Percentiles rank a stretch among this genome's conserved stretches.
Evolutionary conservation across 257 asterid genomes (phyloP).

Genomic region (Solanum rostratum): DNA sequence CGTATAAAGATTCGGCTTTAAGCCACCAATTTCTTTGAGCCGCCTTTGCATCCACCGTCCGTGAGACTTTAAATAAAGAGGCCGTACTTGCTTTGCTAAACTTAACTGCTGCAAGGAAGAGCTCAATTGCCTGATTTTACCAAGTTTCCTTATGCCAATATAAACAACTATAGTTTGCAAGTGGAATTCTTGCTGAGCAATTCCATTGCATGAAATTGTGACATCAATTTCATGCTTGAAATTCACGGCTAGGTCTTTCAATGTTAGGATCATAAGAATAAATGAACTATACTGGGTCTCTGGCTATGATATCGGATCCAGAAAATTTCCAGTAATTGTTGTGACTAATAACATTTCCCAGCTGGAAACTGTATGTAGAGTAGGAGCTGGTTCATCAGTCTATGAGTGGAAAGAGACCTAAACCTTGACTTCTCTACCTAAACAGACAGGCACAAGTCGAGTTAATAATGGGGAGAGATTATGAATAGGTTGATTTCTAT

Average conservation of each 20-base stretch:
- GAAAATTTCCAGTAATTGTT: not conserved
- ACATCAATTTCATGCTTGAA: not conserved
- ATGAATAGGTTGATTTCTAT: not conserved
- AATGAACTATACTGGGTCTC: not conserved
- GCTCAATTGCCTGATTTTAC: not conserved
- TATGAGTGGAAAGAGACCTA: not conserved
- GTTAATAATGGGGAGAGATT: not conserved
- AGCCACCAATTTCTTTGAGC: too few species aligned
- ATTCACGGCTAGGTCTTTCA: not conserved
- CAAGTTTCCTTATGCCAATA: not conserved
- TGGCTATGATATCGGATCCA: not conserved
- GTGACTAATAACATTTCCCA: not conserved
- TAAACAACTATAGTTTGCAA: not conserved
- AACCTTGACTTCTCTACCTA: not conserved
- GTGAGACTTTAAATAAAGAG: not conserved
- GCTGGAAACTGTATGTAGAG: not conserved
- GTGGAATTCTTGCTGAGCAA: not conserved
- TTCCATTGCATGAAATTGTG: not conserved
- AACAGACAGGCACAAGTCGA: not conserved
- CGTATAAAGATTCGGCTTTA: too few species aligned
- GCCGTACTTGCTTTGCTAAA: not conserved
- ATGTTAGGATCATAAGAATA: not conserved
- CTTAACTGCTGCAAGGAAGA: not conserved
- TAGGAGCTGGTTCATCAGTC: not conserved
- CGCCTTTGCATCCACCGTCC: not conserved